Evolutionary conservation across 345 rosid species (phyloP).

Genomic region (Dimocarpus longan): DNA sequence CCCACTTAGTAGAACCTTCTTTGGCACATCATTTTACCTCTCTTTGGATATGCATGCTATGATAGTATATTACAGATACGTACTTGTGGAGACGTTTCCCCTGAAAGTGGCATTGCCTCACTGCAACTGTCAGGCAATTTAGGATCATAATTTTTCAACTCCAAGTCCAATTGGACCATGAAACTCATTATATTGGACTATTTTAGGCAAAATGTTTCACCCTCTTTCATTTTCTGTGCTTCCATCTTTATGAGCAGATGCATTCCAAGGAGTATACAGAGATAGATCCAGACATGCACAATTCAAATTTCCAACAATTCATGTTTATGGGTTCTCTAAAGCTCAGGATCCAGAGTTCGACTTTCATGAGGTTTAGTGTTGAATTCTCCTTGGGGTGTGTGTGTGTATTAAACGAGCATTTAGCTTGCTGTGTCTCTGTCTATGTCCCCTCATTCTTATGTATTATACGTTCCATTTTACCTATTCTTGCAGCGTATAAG

Average conservation of each 20-base stretch:
- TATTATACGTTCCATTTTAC: background rate
- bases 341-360: slow-evolving; percentile 92
- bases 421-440: background rate
- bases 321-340: slow-evolving; percentile 92
- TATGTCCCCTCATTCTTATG: background rate
- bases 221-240: background rate
- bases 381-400: background rate
- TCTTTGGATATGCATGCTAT: background rate
- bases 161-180: background rate
- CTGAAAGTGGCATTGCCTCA: background rate
- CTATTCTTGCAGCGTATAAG: slow-evolving; percentile 67
- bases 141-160: background rate
- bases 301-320: slow-evolving; percentile 62
- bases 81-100: background rate
- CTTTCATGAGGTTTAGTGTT: slow-evolving; percentile 70
- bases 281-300: slow-evolving; percentile 42
- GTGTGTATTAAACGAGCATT: background rate
- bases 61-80: background rate
- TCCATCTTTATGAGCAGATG: slow-evolving; percentile 48
- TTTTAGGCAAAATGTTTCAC: background rate
- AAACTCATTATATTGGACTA: background rate
- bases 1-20: background rate
- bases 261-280: slow-evolving; percentile 68
- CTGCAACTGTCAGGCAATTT: background rate
- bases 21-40: background rate